Conservation (phyloP, 805 yeast genomes). For the Saccharomycopsis sp. region DNA sequence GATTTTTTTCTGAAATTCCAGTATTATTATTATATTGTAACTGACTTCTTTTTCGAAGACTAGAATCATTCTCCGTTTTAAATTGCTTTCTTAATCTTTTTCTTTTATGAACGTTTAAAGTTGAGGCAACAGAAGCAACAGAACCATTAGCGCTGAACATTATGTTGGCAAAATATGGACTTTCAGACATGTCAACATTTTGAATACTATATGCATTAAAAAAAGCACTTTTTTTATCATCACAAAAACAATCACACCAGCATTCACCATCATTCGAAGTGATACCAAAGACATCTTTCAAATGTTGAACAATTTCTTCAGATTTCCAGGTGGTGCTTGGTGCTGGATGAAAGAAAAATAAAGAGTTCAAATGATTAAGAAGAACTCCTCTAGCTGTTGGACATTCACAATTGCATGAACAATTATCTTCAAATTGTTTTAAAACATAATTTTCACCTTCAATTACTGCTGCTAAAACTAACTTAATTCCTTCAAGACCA, state of each 20-base stretch:
- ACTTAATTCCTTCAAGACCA: conserved; percentile 9
- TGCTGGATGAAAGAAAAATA: conserved; percentile 5
- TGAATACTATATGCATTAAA: conserved; percentile 4
- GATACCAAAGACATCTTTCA: conserved; percentile 9
- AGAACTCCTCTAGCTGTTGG: conserved; percentile 4
- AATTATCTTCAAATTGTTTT: conserved; percentile 10
- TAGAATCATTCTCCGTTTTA: too few species aligned
- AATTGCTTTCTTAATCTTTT: too few species aligned
- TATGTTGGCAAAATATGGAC: too few species aligned
- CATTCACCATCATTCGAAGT: conserved; percentile 6
- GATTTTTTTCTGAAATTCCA: too few species aligned
- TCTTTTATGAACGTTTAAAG: too few species aligned
- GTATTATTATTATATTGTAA: too few species aligned
- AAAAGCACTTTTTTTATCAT: conserved; percentile 6
- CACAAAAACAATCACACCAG: conserved; percentile 15
- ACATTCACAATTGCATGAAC: conserved; percentile 10
- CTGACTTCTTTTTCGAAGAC: too few species aligned
- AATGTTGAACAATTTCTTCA: conserved; percentile 8
- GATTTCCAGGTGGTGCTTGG: conserved; percentile 12
- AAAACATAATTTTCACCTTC: conserved; percentile 5
- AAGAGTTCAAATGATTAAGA: conserved; percentile 5
- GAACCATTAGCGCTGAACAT: too few species aligned
- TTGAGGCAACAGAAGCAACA: too few species aligned
- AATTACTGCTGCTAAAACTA: conserved; percentile 6
- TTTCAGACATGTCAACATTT: too few species aligned